A percentile compares a stretch with the other conserved stretches of the same genome.
Evolutionary conservation across 345 rosid genomes (phyloP).

Genomic region (Lepidium sativum): DNA sequence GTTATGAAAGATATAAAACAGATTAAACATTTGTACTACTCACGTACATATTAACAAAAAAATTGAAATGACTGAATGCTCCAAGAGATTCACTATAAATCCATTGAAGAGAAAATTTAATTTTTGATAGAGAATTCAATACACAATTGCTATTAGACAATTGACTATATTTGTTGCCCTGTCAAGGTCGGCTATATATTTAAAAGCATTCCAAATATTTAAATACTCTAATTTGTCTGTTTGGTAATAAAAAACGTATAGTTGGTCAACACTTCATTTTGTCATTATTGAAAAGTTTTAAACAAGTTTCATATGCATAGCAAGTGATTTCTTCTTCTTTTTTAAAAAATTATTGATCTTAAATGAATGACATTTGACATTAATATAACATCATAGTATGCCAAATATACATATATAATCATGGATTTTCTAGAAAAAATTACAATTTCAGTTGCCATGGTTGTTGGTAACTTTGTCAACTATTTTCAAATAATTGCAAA

Average conservation of each 20-base stretch:
- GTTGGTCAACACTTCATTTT: constrained; percentile 7
- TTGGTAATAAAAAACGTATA: not conserved
- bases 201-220: not conserved
- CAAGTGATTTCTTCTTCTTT: not conserved
- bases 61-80: no score
- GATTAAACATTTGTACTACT: no score
- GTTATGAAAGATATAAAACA: no score
- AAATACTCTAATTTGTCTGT: not conserved
- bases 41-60: no score
- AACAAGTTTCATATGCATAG: not conserved
- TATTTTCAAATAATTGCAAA: no score
- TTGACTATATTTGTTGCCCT: not conserved
- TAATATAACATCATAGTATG: not conserved
- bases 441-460: no score
- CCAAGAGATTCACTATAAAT: no score
- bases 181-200: not conserved
- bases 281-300: not conserved
- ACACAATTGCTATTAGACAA: no score
- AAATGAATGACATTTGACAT: not conserved
- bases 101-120: no score
- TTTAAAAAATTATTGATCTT: not conserved
- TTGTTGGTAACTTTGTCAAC: no score
- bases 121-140: no score
- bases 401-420: not conserved
- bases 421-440: no score